These are phyloP conservation scores for Limonium bicolor DNA, from an alignment of 148 eudicot species.

Conservation along the genomic window DNA sequence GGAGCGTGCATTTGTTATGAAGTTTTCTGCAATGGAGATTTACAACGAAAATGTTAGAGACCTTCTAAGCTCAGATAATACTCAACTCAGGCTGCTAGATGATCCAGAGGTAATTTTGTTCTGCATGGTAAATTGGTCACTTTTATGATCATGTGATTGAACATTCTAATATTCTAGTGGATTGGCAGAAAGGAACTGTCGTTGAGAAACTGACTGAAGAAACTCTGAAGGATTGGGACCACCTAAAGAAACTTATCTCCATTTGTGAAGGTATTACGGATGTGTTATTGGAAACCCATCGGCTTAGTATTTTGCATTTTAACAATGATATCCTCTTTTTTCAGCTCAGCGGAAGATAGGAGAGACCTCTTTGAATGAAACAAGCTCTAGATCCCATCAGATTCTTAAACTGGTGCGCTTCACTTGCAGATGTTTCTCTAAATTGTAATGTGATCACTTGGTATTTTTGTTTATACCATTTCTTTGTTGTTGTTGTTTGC, in stretches of 20 bases:
- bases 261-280: conserved; percentile 65
- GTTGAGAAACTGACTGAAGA: conserved; percentile 90
- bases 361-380: conserved; percentile 77
- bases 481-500: neutral
- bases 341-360: conserved; percentile 81
- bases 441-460: neutral
- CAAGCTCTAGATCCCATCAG: conserved; percentile 91
- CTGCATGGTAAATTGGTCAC: neutral
- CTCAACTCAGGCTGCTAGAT: conserved; percentile 67
- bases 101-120: conserved; percentile 62
- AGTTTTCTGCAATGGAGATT: conserved; percentile 93
- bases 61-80: conserved; percentile 59
- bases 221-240: conserved; percentile 60
- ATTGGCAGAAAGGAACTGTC: conserved; percentile 61
- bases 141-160: neutral
- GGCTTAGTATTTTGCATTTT: neutral
- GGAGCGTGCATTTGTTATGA: conserved; percentile 77
- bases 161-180: conserved; percentile 4
- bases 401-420: conserved; percentile 62
- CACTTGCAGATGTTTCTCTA: neutral
- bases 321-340: neutral
- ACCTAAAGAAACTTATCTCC: conserved; percentile 68
- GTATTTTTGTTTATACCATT: neutral
- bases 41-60: conserved; percentile 93
- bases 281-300: neutral